A percentile compares a stretch with the other conserved stretches of the same genome.
Conservation (phyloP, 2,329 filamentous ascomycete species). For the Colletotrichum sp. region DNA sequence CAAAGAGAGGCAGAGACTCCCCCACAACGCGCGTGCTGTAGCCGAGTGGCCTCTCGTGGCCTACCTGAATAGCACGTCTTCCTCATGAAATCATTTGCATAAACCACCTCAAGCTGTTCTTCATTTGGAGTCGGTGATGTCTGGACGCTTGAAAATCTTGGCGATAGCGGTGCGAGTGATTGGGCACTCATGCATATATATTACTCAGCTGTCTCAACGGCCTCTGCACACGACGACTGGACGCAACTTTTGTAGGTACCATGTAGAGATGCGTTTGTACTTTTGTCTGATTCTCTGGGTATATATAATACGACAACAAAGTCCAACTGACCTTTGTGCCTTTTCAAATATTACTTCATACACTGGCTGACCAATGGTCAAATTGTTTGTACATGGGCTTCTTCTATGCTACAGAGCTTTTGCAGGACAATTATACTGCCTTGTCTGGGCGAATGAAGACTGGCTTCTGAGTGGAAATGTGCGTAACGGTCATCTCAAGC, state of each 20-base stretch:
- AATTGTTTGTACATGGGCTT: background rate
- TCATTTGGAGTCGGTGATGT: background rate
- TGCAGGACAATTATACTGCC: background rate
- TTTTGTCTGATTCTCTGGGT: background rate
- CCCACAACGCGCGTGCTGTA: background rate
- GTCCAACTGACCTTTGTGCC: background rate
- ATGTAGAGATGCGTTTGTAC: background rate
- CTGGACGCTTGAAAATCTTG: background rate
- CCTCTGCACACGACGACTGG: background rate
- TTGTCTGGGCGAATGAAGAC: background rate
- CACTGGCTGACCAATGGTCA: background rate
- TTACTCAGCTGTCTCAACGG: background rate
- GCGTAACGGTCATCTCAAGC: background rate
- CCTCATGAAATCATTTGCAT: conserved; percentile 16
- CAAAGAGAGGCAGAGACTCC: background rate
- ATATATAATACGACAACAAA: background rate
- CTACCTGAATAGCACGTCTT: conserved; percentile 1
- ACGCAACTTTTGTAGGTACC: background rate
- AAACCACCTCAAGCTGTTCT: background rate
- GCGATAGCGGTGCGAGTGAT: background rate
- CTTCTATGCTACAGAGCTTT: background rate
- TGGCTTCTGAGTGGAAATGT: background rate
- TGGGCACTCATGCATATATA: background rate
- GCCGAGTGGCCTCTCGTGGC: background rate
- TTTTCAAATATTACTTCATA: background rate